Evolutionary conservation across 1,139 yeast species (phyloP).

Genomic region (Candida smagusa): DNA sequence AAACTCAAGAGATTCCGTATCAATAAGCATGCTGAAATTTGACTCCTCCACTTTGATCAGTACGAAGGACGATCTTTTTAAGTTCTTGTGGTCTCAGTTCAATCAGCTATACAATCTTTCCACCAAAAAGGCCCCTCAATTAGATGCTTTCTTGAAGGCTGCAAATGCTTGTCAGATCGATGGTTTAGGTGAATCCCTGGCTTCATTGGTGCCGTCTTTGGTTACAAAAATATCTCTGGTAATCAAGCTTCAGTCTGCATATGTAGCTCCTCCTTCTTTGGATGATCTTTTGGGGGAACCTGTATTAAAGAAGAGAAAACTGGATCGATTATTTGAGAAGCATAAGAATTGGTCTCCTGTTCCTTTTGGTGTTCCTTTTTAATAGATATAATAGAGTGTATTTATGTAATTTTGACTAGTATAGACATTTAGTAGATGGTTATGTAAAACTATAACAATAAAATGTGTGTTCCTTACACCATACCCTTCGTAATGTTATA

Average conservation of each 20-base stretch:
- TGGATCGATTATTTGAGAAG: conserved; percentile 21
- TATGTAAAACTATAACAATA: too few species aligned
- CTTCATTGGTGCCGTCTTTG: conserved; percentile 4
- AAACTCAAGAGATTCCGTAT: background rate
- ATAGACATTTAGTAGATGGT: too few species aligned
- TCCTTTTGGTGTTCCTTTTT: conserved; percentile 40
- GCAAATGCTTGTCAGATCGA: background rate
- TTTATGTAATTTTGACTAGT: too few species aligned
- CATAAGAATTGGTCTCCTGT: conserved; percentile 38
- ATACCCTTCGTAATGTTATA: too few species aligned
- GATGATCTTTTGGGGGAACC: conserved; percentile 21
- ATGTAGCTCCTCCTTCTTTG: conserved; percentile 22
- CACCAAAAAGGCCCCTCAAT: background rate
- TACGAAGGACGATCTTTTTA: conserved; percentile 6
- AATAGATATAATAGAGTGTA: background rate
- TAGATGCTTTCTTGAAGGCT: conserved; percentile 3
- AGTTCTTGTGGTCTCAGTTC: conserved; percentile 5
- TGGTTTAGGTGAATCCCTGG: background rate
- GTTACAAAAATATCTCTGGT: conserved; percentile 7
- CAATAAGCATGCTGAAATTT: background rate
- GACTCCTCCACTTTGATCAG: conserved; percentile 1
- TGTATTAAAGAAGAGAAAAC: conserved; percentile 10
- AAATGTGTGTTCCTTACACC: too few species aligned
- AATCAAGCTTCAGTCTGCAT: conserved; percentile 10
- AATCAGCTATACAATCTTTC: conserved; percentile 2